Evolutionary conservation across 176 grass and related monocot species (phyloP), one percentile per base, ranked within the genome.

Genomic region (Luzula sylvatica): DNA sequence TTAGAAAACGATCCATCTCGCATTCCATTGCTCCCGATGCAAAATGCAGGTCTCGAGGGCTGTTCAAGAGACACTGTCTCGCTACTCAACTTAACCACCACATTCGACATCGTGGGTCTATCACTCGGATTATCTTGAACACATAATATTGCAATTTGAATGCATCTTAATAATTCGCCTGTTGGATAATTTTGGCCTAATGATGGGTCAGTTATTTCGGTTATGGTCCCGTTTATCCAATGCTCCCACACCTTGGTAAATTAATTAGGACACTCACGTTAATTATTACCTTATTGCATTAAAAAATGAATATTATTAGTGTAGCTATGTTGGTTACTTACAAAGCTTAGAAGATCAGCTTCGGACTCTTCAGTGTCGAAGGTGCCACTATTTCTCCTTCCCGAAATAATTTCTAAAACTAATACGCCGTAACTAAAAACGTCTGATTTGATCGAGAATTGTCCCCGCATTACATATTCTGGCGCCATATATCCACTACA

Each of bases 401-500:
- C 80, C 26, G 78, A 74, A 22, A 94, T 55, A 53, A 94, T 69
- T 66, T 87, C 82, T 1, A 87, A 68, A 11, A 94, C 59, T 54
- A 94, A 54, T 44, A 94, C 88, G 2, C 88, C 82, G 32, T 83
- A 94, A 73, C 88, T 80, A 67, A 87, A 94, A 64, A 87, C 79
- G 71, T 94, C 88, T 1, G 83, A 83, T 59, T 95, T 95, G 4
- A 82, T 65, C 22, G 89, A 95, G 66, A 95, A 95, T 13, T 75
- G 29, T 22, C 89, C 89, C 20, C 80, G 65, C 80, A 88, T 84
- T 3, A 79, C 88, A 53, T 95, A 95, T 52, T 95, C 83, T 3
- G 88, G 88, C 0, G 83, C 76, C 88, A 94, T 94, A 70, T 95
- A 95, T 16, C 89, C 89, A 56, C 89, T 88, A 56, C 69, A 56